phyloP scores from a whole-genome alignment of 2,329 filamentous ascomycete genomes.

The Dothideomycetes sp. region DNA sequence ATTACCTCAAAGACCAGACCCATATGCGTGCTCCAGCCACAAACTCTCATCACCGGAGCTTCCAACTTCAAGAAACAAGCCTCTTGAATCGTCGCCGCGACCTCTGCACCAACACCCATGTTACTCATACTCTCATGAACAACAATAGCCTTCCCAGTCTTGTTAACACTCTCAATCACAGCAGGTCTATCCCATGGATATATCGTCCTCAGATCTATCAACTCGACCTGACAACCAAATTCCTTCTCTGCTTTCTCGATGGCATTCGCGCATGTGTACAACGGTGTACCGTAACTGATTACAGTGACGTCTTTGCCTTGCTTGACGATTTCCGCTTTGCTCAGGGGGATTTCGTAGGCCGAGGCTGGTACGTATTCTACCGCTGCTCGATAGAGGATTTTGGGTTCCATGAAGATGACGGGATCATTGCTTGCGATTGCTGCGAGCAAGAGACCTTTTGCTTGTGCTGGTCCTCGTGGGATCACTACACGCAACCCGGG shows the following conservation, averaged over 20 bases:
- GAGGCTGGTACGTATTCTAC: conserved; percentile 82
- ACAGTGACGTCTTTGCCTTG: conserved; percentile 72
- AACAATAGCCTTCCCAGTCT: conserved; percentile 77
- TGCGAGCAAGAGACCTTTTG: conserved; percentile 74
- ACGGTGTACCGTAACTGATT: conserved; percentile 78
- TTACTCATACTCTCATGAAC: conserved; percentile 93
- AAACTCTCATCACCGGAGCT: conserved; percentile 74
- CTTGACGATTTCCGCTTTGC: conserved; percentile 76
- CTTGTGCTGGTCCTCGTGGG: conserved; percentile 75
- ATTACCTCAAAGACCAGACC: conserved; percentile 62
- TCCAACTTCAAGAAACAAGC: conserved; percentile 76
- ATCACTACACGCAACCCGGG: conserved; percentile 79
- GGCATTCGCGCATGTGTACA: conserved; percentile 74
- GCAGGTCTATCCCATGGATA: conserved; percentile 87
- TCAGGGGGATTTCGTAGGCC: conserved; percentile 73
- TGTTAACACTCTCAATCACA: conserved; percentile 71
- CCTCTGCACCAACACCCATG: conserved; percentile 78
- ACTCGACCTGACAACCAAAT: conserved; percentile 65
- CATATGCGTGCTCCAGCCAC: conserved; percentile 82
- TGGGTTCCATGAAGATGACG: conserved; percentile 88
- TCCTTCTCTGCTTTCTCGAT: conserved; percentile 68
- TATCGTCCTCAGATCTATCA: conserved; percentile 79
- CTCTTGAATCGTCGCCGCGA: conserved; percentile 81
- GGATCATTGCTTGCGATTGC: conserved; percentile 74
- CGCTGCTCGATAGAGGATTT: conserved; percentile 82